Evolutionary conservation across 768 basidiomycete genomes (phyloP).

Genomic region (Serendipita vermifera): DNA sequence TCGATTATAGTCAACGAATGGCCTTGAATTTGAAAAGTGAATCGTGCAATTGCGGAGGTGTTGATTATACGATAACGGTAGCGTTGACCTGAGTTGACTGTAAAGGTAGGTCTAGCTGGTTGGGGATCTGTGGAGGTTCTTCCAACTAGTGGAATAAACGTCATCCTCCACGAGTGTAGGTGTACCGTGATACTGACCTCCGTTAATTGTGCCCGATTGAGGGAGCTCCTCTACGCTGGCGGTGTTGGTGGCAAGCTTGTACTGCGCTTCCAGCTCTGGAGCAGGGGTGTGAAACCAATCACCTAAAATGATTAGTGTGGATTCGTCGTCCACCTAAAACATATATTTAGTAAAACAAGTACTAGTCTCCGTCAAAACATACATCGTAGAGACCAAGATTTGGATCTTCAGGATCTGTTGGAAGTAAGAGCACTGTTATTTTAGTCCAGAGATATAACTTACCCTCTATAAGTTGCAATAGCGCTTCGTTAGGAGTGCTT

Average conservation of each 20-base stretch:
- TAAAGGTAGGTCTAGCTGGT: neutral
- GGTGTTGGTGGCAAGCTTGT: conserved; percentile 10
- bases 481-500: conserved; percentile 35
- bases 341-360: neutral
- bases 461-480: conserved; percentile 47
- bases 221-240: neutral
- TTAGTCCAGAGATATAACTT: conserved; percentile 29
- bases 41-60: conserved; percentile 23
- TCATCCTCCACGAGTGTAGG: neutral
- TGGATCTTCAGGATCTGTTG: neutral
- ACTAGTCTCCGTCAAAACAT: conserved; percentile 14
- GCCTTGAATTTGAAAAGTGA: conserved; percentile 33
- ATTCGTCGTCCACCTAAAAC: conserved; percentile 18
- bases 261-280: conserved; percentile 19
- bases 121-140: conserved; percentile 16
- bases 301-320: conserved; percentile 29
- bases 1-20: conserved; percentile 38
- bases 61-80: conserved; percentile 30
- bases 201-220: conserved; percentile 11
- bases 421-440: neutral
- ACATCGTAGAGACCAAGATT: conserved; percentile 24
- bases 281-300: conserved; percentile 25
- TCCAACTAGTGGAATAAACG: conserved; percentile 7
- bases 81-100: neutral
- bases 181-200: neutral